These are phyloP conservation scores for Psilocybe mexicana DNA, from an alignment of 1,284 basidiomycete genomes.

Conservation along the genomic window DNA sequence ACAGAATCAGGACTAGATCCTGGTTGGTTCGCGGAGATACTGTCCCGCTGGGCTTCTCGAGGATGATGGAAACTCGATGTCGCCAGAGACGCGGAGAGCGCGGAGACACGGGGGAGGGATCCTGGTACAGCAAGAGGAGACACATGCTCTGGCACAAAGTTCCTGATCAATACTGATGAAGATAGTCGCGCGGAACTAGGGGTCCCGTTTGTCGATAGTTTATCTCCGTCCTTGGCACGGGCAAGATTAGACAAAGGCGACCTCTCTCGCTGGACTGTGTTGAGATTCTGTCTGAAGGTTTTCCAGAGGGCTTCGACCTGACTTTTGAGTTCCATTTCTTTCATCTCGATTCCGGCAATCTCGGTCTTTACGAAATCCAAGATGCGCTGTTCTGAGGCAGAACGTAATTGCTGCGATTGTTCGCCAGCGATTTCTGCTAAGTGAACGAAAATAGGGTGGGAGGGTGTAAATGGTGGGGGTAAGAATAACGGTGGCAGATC, in stretches of 20 bases:
- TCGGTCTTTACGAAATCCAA: constrained; percentile 56
- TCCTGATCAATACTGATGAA: constrained; percentile 45
- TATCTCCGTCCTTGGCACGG: constrained; percentile 24
- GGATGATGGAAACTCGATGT: constrained; percentile 61
- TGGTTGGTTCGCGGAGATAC: constrained; percentile 28
- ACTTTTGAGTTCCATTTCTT: constrained; percentile 53
- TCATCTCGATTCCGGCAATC: constrained; percentile 54
- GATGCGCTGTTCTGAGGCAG: constrained; percentile 60
- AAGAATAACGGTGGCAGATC: constrained; percentile 61
- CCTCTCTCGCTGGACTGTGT: constrained; percentile 45
- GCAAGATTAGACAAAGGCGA: constrained; percentile 9
- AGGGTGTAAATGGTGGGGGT: constrained; percentile 75
- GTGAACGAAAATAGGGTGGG: constrained; percentile 68
- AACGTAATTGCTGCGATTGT: constrained; percentile 55
- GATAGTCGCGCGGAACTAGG: constrained; percentile 33
- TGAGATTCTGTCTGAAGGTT: constrained; percentile 53
- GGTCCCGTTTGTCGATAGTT: constrained; percentile 17
- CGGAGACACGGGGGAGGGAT: constrained; percentile 48
- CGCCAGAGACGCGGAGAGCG: constrained; percentile 69
- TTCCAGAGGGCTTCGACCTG: constrained; percentile 68
- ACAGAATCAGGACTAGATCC: constrained; percentile 27
- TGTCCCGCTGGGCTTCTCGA: constrained; percentile 27
- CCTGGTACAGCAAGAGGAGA: constrained; percentile 37
- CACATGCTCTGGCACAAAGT: constrained; percentile 48
- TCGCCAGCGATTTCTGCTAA: constrained; percentile 58